Evolutionary conservation across 768 basidiomycete genomes (phyloP), one percentile per base, ranked within the genome.

Genomic region (Clavulina sp.): DNA sequence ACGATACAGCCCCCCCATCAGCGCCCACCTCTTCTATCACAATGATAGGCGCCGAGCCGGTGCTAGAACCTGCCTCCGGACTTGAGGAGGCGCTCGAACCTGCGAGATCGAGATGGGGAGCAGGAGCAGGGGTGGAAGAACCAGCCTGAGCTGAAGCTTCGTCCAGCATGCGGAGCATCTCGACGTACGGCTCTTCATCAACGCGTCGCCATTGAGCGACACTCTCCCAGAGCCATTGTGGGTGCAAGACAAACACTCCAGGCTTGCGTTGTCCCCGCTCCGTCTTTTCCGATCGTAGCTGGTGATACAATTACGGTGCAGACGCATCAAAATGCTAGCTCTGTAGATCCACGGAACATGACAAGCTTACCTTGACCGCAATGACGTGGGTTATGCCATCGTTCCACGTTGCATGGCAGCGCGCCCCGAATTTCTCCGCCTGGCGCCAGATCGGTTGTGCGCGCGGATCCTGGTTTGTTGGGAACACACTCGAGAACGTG

Each of bases 401-500:
- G 62, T 56, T 87, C 80, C 16, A 74, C 80, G 44, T 78, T 74
- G 63, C 82, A 86, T 44, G 69, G 26, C 43, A 46, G 26, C 9
- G 70, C 2, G 93, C 93, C 5, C 93, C 93, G 59, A 95, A 97
- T 66, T 84, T 80, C 46, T 74, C 72, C 9, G 93, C 88, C 62
- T 81, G 72, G 57, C 76, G 72, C 88, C 88, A 93, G 48, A 88
- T 77, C 59, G 89, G 87, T 48, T 75, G 61, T 46, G 71, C 70
- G 63, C 89, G 81, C 33, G 87, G 83, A 52, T 68, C 70, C 2
- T 78, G 80, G 59, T 88, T 82, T n/a, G 92, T 74, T 3, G 93
- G 91, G 52, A 97, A 91, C 36, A 99, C 78, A 52, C 91, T 87
- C 1, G 93, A 96, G 66, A 99, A 97, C 32, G 93, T 71, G 30